Conservation (phyloP, 2,329 filamentous ascomycete genomes). For the Elsinoe perseae region DNA sequence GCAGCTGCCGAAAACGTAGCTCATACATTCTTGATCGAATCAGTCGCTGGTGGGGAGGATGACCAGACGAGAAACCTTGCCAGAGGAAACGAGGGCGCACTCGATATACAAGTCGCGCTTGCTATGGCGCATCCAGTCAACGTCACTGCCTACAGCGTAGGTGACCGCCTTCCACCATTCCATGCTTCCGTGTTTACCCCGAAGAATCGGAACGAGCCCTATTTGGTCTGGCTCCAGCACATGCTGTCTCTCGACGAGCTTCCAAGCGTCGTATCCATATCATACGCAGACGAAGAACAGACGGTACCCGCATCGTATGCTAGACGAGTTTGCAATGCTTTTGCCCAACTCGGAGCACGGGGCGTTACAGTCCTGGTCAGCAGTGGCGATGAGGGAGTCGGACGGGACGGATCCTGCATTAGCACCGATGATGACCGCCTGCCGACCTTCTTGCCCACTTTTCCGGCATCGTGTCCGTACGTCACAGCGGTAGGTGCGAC, state of each 20-base stretch:
- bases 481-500: slow-evolving; percentile 37
- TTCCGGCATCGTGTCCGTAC: slow-evolving; percentile 21
- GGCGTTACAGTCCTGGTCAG: slow-evolving; percentile 55
- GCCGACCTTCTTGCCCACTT: slow-evolving; percentile 18
- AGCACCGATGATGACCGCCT: slow-evolving; percentile 16
- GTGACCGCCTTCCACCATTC: slow-evolving; percentile 3
- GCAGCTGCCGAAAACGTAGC: too few species aligned
- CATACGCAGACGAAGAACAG: slow-evolving; percentile 59
- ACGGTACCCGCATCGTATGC: slow-evolving; percentile 53
- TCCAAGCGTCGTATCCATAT: slow-evolving; percentile 53
- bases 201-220: slow-evolving; percentile 56
- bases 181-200: slow-evolving; percentile 17
- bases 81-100: slow-evolving; percentile 22
- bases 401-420: slow-evolving; percentile 31
- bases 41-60: too few species aligned
- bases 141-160: slow-evolving; percentile 1
- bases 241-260: slow-evolving; percentile 39
- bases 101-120: slow-evolving; percentile 23
- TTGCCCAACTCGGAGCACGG: slow-evolving; percentile 55
- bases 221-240: slow-evolving; percentile 47
- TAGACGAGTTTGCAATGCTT: slow-evolving; percentile 52
- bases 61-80: too few species aligned
- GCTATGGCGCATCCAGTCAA: slow-evolving; percentile 20
- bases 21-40: too few species aligned
- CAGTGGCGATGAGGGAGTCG: slow-evolving; percentile 54